Percentiles rank a stretch among this genome's conserved stretches.
These are phyloP conservation scores for Paratrypanosoma confusum DNA, from an alignment of 208 protist genomes.

Conservation along the genomic window DNA sequence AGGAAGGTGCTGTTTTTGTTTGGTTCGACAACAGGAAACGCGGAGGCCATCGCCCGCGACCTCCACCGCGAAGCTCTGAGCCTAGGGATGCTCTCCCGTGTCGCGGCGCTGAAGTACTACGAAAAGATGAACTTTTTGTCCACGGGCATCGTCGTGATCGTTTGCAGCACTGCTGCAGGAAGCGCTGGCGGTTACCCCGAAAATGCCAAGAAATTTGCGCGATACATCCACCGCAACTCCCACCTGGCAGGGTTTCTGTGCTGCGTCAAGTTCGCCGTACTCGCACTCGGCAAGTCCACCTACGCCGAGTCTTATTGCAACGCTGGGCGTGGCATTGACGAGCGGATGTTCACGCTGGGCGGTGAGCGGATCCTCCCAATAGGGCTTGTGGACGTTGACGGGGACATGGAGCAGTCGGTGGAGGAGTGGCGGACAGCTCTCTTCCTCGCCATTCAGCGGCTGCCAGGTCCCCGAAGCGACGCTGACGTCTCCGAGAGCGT, in stretches of 20 bases:
- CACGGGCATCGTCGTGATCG: constrained; percentile 20
- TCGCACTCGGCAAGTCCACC: constrained; percentile 39
- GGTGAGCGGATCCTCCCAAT: constrained; percentile 14
- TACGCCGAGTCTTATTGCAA: constrained; percentile 23
- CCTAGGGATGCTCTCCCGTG: constrained; percentile 19
- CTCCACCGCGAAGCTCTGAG: constrained; percentile 30
- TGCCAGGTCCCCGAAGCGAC: no score
- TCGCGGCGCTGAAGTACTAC: constrained; percentile 32
- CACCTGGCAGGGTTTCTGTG: constrained; percentile 19
- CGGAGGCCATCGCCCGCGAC: constrained; percentile 46
- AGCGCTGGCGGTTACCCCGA: constrained; percentile 34
- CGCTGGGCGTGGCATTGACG: constrained; percentile 19
- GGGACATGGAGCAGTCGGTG: constrained; percentile 11
- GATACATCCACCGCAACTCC: constrained; percentile 23
- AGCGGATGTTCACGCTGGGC: constrained; percentile 21
- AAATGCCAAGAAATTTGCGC: constrained; percentile 30
- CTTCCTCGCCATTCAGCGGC: constrained; percentile 14
- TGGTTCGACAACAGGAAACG: constrained; percentile 31
- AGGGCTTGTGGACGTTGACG: constrained; percentile 8
- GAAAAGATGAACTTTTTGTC: constrained; percentile 40
- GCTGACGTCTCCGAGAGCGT: no score
- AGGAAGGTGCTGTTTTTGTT: constrained; percentile 40
- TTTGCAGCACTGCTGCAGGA: constrained; percentile 44
- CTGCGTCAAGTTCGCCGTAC: constrained; percentile 26
- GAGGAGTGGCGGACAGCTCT: constrained; percentile 22